A percentile compares a stretch with the other conserved stretches of the same genome.
These are phyloP conservation scores for Elsinoe perseae DNA, from an alignment of 2,329 filamentous ascomycete genomes.

Conservation along the genomic window DNA sequence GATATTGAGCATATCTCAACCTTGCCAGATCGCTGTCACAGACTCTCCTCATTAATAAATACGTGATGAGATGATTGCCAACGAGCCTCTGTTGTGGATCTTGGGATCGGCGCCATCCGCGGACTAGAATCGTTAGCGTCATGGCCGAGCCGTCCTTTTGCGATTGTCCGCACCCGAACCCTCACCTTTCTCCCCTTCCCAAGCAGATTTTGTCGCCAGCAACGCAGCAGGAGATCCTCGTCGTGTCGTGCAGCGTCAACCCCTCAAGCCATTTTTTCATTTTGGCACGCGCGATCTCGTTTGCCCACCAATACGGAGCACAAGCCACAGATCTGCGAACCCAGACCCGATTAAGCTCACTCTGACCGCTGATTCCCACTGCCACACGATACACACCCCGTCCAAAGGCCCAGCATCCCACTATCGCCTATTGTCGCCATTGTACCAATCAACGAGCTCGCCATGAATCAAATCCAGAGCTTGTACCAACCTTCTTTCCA, in stretches of 20 bases:
- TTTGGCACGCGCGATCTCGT: conserved; percentile 2
- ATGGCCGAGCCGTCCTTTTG: neutral
- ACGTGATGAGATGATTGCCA: neutral
- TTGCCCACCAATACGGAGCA: neutral
- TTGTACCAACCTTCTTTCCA: conserved; percentile 17
- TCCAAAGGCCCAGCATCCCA: neutral
- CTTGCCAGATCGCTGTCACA: neutral
- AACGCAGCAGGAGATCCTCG: neutral
- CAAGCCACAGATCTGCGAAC: conserved; percentile 12
- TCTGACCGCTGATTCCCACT: conserved; percentile 10
- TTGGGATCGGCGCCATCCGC: conserved; percentile 1
- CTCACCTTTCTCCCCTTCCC: conserved; percentile 8
- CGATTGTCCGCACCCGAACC: neutral
- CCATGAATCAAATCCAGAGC: conserved; percentile 16
- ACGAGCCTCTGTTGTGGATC: conserved; percentile 1
- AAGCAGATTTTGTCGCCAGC: conserved; percentile 13
- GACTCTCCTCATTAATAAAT: neutral
- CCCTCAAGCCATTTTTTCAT: conserved; percentile 1
- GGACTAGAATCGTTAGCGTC: conserved; percentile 2
- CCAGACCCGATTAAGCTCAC: conserved; percentile 12
- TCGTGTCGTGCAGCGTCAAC: conserved; percentile 9
- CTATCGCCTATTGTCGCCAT: conserved; percentile 9
- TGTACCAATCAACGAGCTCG: conserved; percentile 7
- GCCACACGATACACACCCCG: neutral
- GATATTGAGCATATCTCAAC: neutral